Base-by-base conservation (phyloP, 192 early-diverging fungal species). In the Rhizophagus clarus region DNA sequence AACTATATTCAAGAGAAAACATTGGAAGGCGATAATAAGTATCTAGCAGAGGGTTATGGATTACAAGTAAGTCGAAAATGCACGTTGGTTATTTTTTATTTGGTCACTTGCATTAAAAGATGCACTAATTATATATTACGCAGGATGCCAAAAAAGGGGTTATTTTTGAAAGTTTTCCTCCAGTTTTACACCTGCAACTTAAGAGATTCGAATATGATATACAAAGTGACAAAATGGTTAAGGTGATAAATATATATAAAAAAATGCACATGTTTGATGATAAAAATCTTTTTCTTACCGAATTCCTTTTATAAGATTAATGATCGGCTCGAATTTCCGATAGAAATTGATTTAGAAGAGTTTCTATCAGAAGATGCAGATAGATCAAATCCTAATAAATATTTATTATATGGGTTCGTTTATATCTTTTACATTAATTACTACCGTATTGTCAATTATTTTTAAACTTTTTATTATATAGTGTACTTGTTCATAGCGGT, bases 121-220 rank as follows among this genome's bases (percentile, higher is more conserved):
- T 20, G 20, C 34, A 22, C 14, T 60, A 22, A 62, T 76, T 42
- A 1, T n/a, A 45, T 37, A 6, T 20, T 62, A 26, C 45, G 37
- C 76, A 83, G 90, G 95, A 96, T 81, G 97, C 98, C 17, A 94
- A 93, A 75, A 98, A 99, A 85, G 97, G 98, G 32, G 96, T 99
- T 42, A 95, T 96, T 9, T 99, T 99, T 80, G 91, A 93, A 81
- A 86, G 86, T 26, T 94, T 98, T 74, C 98, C 98, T 60, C 96
- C 95, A 9, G 96, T 99, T 24, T 84, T 99, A 56, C 96, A 98
- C 81, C 84, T 99, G 69, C 98, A 98, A 82, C 86, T 99, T 80
- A 98, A 98, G 85, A 90, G 98, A n/a, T 98, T 98, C 81, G 97
- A 99, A 84, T 99, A 98, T 84, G 97, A 99, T 82, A 92, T 98